Evolutionary conservation across 495 filamentous ascomycete genomes (phyloP).

Genomic region (Aspergillus carlsbadensis): DNA sequence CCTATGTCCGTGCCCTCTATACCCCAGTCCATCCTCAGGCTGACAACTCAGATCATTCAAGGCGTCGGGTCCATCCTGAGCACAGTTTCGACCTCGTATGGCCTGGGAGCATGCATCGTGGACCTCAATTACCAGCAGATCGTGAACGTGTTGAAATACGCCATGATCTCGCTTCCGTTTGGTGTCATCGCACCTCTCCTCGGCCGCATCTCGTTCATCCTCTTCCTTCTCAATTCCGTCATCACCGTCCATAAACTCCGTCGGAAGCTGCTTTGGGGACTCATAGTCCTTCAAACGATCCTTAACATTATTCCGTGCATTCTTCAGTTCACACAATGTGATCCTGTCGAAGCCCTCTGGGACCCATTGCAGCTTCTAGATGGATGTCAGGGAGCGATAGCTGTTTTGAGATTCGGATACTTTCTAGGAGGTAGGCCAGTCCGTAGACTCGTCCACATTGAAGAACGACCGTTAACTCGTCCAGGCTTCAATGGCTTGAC

Average conservation of each 20-base stretch:
- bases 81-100: not conserved
- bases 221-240: not conserved
- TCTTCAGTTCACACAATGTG: constrained; percentile 4
- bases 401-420: not conserved
- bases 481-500: constrained; percentile 7
- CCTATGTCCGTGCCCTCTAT: not conserved
- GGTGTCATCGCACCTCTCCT: not conserved
- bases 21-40: not conserved
- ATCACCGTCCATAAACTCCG: constrained; percentile 1
- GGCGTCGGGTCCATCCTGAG: not conserved
- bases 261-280: not conserved
- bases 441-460: not conserved
- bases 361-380: not conserved
- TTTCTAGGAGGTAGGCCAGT: constrained; percentile 4
- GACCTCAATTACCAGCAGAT: not conserved
- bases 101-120: not conserved
- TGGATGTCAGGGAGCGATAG: not conserved
- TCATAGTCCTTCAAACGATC: not conserved
- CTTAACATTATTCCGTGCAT: constrained; percentile 1
- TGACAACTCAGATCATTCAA: constrained; percentile 1
- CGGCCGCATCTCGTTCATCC: constrained; percentile 7
- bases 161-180: constrained; percentile 4
- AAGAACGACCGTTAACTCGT: not conserved
- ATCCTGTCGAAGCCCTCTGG: not conserved
- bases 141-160: not conserved